phyloP scores from a whole-genome alignment of 163 green algal species.

The Scenedesmus sp. region DNA sequence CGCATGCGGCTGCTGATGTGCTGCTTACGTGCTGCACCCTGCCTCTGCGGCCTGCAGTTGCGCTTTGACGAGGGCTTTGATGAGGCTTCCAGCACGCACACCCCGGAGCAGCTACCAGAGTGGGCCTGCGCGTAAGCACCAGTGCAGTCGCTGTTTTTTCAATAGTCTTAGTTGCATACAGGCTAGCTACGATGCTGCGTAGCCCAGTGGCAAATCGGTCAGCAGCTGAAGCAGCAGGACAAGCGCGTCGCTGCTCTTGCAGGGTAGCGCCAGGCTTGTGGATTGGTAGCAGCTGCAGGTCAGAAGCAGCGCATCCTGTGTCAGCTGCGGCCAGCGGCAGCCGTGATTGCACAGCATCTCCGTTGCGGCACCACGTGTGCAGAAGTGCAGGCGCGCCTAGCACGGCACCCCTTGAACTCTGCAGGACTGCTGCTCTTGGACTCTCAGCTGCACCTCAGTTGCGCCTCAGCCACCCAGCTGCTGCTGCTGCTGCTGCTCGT shows the following conservation, averaged over 20 bases:
- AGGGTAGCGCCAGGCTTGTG: not conserved
- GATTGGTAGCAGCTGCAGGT: not conserved
- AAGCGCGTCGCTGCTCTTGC: not conserved
- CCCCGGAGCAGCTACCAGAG: conserved; percentile 69
- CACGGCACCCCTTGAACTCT: not conserved
- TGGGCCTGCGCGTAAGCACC: conserved; percentile 82
- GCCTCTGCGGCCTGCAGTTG: conserved; percentile 56
- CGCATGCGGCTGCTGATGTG: not conserved
- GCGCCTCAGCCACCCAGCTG: not conserved
- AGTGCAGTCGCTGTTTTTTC: not conserved
- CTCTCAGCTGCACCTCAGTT: too few species aligned
- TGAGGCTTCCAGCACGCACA: conserved; percentile 60
- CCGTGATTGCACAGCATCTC: too few species aligned
- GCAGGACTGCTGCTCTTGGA: not conserved
- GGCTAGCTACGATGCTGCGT: too few species aligned
- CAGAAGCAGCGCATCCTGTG: not conserved
- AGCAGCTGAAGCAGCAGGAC: not conserved
- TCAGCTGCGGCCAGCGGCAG: not conserved
- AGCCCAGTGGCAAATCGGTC: too few species aligned
- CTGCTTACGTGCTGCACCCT: not conserved
- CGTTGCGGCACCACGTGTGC: too few species aligned
- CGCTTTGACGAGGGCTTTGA: conserved; percentile 74
- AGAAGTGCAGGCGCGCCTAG: too few species aligned
- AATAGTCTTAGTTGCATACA: not conserved
- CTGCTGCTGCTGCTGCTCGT: not conserved